Percentiles rank a stretch among this genome's conserved stretches.
These are phyloP conservation scores for Cutaneotrichosporon cyanovorans DNA, from an alignment of 1,284 basidiomycete genomes.

Conservation along the genomic window DNA sequence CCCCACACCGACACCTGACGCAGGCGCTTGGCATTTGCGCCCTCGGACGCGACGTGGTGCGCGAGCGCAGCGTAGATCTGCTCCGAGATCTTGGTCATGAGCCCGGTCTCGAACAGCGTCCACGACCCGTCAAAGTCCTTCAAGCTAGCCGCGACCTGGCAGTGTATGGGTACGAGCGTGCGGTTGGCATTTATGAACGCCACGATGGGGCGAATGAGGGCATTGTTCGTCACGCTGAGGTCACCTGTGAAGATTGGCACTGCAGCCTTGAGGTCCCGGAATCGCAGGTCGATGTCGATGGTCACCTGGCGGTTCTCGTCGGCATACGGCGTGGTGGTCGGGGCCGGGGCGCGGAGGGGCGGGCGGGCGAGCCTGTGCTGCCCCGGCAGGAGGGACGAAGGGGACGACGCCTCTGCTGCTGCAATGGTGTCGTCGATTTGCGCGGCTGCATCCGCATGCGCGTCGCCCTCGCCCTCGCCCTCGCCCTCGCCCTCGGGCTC, in stretches of 20 bases:
- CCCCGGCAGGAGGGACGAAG: slow-evolving; percentile 66
- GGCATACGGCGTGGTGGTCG: not conserved
- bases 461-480: too few species aligned
- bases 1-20: slow-evolving; percentile 79
- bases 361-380: slow-evolving; percentile 80
- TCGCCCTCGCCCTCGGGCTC: slow-evolving; percentile 14
- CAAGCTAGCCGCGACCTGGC: slow-evolving; percentile 70
- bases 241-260: slow-evolving; percentile 85
- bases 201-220: slow-evolving; percentile 92
- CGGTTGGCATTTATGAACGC: slow-evolving; percentile 96
- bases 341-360: slow-evolving; percentile 64
- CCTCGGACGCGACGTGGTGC: slow-evolving; percentile 73
- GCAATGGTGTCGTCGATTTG: slow-evolving; percentile 49
- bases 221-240: slow-evolving; percentile 85
- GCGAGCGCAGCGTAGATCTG: slow-evolving; percentile 81
- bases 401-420: slow-evolving; percentile 43
- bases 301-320: slow-evolving; percentile 49
- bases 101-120: slow-evolving; percentile 52
- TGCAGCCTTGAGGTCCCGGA: slow-evolving; percentile 91
- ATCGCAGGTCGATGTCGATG: slow-evolving; percentile 90
- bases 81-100: slow-evolving; percentile 37
- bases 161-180: slow-evolving; percentile 84
- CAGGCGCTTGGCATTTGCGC: slow-evolving; percentile 75
- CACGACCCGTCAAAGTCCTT: slow-evolving; percentile 78
- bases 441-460: not conserved